Conservation (phyloP, 352 stramenopile species). For the Phytophthora rubi region DNA sequence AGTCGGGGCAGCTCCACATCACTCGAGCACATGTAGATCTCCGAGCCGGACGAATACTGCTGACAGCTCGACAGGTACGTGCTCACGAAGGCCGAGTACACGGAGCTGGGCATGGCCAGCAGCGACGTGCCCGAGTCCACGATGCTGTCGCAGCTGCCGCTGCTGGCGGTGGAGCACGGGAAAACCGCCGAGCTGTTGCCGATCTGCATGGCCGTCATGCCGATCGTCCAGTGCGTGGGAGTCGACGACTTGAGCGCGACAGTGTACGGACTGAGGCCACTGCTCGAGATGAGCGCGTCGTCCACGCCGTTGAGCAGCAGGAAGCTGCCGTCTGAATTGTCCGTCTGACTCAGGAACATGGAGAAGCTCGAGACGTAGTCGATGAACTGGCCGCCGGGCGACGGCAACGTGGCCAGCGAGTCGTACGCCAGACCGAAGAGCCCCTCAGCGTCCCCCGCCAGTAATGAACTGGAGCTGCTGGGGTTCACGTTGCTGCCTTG, state of each 20-base stretch:
- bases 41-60: conserved; percentile 33
- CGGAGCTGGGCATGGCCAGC: conserved; percentile 53
- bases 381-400: conserved; percentile 54
- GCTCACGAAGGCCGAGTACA: conserved; percentile 49
- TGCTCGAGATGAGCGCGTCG: conserved; percentile 50
- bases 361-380: conserved; percentile 74
- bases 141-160: conserved; percentile 47
- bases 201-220: conserved; percentile 64
- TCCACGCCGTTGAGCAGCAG: conserved; percentile 76
- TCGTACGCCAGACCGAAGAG: conserved; percentile 72
- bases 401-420: conserved; percentile 57
- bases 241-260: conserved; percentile 57
- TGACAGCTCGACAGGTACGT: conserved; percentile 56
- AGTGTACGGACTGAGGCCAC: conserved; percentile 51
- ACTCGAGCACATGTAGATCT: conserved; percentile 66
- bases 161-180: conserved; percentile 47
- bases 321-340: conserved; percentile 61
- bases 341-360: conserved; percentile 59
- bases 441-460: conserved; percentile 58
- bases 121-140: conserved; percentile 75
- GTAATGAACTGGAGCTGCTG: conserved; percentile 38
- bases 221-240: conserved; percentile 70
- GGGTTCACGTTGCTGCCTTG: conserved; percentile 58
- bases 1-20: conserved; percentile 54
- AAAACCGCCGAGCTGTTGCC: conserved; percentile 44